Percentiles rank a stretch among this genome's conserved stretches.
phyloP scores from a whole-genome alignment of 1,139 yeast species.

The Diutina pseudorugosa region DNA sequence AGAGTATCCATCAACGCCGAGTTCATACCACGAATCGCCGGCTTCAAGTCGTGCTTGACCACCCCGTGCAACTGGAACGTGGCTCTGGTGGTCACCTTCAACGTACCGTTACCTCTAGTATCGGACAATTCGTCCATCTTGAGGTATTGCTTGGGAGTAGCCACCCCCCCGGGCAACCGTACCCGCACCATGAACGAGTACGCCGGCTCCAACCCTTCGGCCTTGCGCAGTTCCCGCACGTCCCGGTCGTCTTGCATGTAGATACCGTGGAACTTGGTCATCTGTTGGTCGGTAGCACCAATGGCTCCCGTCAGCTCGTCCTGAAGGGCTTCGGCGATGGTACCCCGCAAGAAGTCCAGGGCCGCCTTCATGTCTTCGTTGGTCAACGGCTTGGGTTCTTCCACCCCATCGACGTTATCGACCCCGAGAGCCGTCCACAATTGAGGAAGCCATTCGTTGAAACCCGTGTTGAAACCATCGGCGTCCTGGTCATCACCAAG shows the following conservation, averaged over 20 bases:
- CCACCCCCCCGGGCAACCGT: conserved; percentile 87
- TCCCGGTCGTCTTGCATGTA: conserved; percentile 99
- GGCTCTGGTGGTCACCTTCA: conserved; percentile 93
- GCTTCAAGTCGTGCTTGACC: conserved; percentile 79
- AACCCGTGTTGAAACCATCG: conserved; percentile 88
- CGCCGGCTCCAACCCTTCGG: conserved; percentile 90
- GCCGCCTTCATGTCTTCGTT: conserved; percentile 91
- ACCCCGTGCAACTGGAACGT: conserved; percentile 96
- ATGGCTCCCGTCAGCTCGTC: conserved; percentile 88
- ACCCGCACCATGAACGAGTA: conserved; percentile 94
- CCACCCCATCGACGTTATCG: conserved; percentile 69
- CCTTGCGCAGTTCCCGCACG: conserved; percentile 82
- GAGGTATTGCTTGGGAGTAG: conserved; percentile 83
- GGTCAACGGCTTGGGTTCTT: conserved; percentile 92
- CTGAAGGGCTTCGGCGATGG: conserved; percentile 74
- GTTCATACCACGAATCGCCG: conserved; percentile 89
- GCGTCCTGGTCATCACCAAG: conserved; percentile 97
- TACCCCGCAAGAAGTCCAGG: conserved; percentile 84
- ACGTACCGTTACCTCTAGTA: conserved; percentile 80
- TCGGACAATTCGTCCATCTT: conserved; percentile 76
- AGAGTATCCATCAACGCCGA: conserved; percentile 83
- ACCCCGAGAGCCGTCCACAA: conserved; percentile 89
- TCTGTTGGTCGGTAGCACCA: conserved; percentile 84
- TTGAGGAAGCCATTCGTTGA: conserved; percentile 73
- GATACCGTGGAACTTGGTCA: conserved; percentile 96